A percentile compares a stretch with the other conserved stretches of the same genome.
These are phyloP conservation scores for Aspergillus novoparasiticus DNA, from an alignment of 2,329 filamentous ascomycete species.

Conservation along the genomic window DNA sequence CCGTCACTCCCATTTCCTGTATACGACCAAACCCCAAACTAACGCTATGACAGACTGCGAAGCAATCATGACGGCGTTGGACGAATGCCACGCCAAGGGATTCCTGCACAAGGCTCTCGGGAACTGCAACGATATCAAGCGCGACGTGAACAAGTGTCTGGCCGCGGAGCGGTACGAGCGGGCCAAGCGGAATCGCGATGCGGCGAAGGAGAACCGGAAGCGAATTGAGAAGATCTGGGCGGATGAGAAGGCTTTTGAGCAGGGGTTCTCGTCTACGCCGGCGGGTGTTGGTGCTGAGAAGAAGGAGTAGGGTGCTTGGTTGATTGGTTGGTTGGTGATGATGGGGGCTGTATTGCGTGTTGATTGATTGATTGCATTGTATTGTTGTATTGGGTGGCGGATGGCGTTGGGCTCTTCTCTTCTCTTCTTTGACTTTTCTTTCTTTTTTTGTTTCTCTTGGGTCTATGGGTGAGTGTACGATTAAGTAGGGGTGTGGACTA, in stretches of 20 bases:
- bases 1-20: slow-evolving; percentile 33
- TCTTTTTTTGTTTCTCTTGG: neutral
- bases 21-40: neutral
- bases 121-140: slow-evolving; percentile 86
- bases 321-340: neutral
- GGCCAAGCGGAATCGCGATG: slow-evolving; percentile 74
- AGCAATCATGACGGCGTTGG: slow-evolving; percentile 88
- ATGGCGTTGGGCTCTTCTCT: neutral
- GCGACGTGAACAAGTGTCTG: slow-evolving; percentile 81
- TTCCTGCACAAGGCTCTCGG: slow-evolving; percentile 91
- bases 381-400: neutral
- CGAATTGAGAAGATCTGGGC: slow-evolving; percentile 77
- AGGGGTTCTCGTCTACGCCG: slow-evolving; percentile 7
- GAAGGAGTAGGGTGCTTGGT: slow-evolving; percentile 4
- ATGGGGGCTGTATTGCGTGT: slow-evolving; percentile 6
- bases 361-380: neutral
- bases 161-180: slow-evolving; percentile 77
- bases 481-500: neutral
- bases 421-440: neutral
- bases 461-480: neutral
- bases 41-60: slow-evolving; percentile 71
- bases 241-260: slow-evolving; percentile 51
- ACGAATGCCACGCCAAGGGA: slow-evolving; percentile 90
- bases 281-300: neutral
- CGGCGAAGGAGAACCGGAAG: slow-evolving; percentile 69